These are phyloP conservation scores for Paecilomyces formosus DNA, from an alignment of 2,329 filamentous ascomycete genomes.

Conservation along the genomic window DNA sequence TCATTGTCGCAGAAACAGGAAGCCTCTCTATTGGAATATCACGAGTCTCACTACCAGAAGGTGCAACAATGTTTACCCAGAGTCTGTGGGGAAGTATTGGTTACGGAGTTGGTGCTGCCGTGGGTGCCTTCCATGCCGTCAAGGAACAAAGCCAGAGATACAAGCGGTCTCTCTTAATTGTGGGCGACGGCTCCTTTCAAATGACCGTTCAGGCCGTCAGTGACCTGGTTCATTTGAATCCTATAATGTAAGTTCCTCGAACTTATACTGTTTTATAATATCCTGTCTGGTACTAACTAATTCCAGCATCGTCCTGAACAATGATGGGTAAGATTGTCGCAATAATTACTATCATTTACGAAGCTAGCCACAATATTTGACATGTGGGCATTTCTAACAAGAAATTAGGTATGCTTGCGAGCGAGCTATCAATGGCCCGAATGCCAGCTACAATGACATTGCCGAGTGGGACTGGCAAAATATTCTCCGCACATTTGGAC, in stretches of 20 bases:
- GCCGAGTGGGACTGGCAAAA: slow-evolving; percentile 2
- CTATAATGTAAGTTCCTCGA: slow-evolving; percentile 1
- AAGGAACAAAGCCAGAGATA: slow-evolving; percentile 8
- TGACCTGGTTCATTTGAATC: slow-evolving; percentile 1
- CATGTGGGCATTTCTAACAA: neutral
- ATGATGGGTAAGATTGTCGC: slow-evolving; percentile 23
- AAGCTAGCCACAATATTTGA: neutral
- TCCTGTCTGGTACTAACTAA: neutral
- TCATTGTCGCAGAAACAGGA: slow-evolving; percentile 5
- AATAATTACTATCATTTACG: neutral
- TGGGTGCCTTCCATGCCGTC: slow-evolving; percentile 14
- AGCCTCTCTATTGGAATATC: slow-evolving; percentile 1
- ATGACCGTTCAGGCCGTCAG: slow-evolving; percentile 5
- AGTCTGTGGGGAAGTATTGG: slow-evolving; percentile 22
- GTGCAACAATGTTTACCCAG: slow-evolving; percentile 11
- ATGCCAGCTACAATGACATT: slow-evolving; percentile 3
- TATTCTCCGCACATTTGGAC: slow-evolving; percentile 1
- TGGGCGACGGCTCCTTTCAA: slow-evolving; percentile 6
- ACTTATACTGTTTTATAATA: neutral
- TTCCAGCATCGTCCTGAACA: slow-evolving; percentile 38
- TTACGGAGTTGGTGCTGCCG: slow-evolving; percentile 15
- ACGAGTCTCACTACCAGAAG: neutral
- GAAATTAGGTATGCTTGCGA: slow-evolving; percentile 35
- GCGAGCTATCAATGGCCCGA: slow-evolving; percentile 38
- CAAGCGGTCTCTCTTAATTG: slow-evolving; percentile 3